phyloP scores from a whole-genome alignment of 768 basidiomycete species.

The Suillus spraguei region DNA sequence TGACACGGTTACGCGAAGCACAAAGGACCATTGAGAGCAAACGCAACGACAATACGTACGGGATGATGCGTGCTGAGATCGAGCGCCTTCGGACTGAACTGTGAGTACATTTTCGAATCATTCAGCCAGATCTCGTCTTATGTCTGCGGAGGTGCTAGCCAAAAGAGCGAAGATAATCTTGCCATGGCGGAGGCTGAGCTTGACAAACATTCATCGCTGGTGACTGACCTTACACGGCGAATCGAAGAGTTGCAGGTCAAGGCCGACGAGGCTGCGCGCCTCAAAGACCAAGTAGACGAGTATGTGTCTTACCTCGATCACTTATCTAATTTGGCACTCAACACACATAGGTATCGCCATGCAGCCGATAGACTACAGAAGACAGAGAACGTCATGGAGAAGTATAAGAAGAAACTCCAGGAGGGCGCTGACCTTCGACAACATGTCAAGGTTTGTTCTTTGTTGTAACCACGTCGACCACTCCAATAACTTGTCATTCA shows the following conservation, averaged over 20 bases:
- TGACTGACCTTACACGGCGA: slow-evolving; percentile 75
- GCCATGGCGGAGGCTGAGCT: slow-evolving; percentile 80
- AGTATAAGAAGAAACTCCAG: slow-evolving; percentile 98
- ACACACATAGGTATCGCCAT: slow-evolving; percentile 72
- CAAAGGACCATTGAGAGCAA: slow-evolving; percentile 60
- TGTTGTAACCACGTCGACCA: slow-evolving; percentile 8
- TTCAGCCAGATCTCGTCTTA: slow-evolving; percentile 22
- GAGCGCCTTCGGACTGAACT: slow-evolving; percentile 81
- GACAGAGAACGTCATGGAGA: slow-evolving; percentile 97
- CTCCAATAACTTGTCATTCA: slow-evolving; percentile 29
- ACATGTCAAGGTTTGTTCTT: slow-evolving; percentile 67
- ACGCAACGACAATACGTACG: slow-evolving; percentile 73
- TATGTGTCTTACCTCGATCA: slow-evolving; percentile 30
- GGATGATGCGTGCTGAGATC: slow-evolving; percentile 77
- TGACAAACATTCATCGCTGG: slow-evolving; percentile 71
- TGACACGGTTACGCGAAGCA: slow-evolving; percentile 60
- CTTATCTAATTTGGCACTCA: neutral
- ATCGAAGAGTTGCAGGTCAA: slow-evolving; percentile 79
- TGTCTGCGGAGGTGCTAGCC: slow-evolving; percentile 51
- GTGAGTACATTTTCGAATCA: slow-evolving; percentile 51
- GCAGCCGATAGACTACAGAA: slow-evolving; percentile 91
- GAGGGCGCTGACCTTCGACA: slow-evolving; percentile 90
- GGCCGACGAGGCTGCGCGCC: slow-evolving; percentile 74
- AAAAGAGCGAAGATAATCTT: slow-evolving; percentile 93
- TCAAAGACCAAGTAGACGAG: slow-evolving; percentile 97